These are phyloP conservation scores for Trichophyton schoenleinii DNA, from an alignment of 2,329 filamentous ascomycete species.

Conservation along the genomic window DNA sequence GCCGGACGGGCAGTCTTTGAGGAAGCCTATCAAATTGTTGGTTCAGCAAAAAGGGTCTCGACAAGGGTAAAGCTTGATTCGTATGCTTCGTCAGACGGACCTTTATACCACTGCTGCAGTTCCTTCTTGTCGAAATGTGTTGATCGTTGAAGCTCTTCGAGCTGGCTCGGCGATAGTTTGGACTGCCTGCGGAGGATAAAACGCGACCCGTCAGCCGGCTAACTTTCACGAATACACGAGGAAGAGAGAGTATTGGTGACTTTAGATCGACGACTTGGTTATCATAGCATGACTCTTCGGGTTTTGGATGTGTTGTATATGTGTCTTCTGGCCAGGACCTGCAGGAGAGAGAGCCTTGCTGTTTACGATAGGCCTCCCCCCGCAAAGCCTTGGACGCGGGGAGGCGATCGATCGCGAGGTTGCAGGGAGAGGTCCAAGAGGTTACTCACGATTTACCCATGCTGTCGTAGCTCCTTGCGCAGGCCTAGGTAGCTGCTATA, in stretches of 20 bases:
- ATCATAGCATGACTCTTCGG: not conserved
- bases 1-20: slow-evolving; percentile 95
- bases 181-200: slow-evolving; percentile 59
- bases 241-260: too few relatives aligned
- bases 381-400: not conserved
- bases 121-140: slow-evolving; percentile 99
- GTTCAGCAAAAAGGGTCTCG: not conserved
- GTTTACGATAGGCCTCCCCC: not conserved
- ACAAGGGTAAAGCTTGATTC: not conserved
- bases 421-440: not conserved
- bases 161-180: slow-evolving; percentile 93
- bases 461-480: not conserved
- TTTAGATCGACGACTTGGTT: too few relatives aligned
- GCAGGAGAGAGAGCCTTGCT: not conserved
- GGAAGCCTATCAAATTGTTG: slow-evolving; percentile 55
- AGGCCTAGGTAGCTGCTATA: not conserved
- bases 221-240: too few relatives aligned
- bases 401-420: not conserved
- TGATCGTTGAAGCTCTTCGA: slow-evolving; percentile 86
- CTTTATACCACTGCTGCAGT: slow-evolving; percentile 99
- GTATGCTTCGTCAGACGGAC: slow-evolving; percentile 40
- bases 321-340: not conserved
- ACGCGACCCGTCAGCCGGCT: not conserved
- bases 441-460: slow-evolving; percentile 6
- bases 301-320: not conserved